phyloP scores from a whole-genome alignment of 2,329 filamentous ascomycete genomes.

The Stagonosporopsis tanaceti region DNA sequence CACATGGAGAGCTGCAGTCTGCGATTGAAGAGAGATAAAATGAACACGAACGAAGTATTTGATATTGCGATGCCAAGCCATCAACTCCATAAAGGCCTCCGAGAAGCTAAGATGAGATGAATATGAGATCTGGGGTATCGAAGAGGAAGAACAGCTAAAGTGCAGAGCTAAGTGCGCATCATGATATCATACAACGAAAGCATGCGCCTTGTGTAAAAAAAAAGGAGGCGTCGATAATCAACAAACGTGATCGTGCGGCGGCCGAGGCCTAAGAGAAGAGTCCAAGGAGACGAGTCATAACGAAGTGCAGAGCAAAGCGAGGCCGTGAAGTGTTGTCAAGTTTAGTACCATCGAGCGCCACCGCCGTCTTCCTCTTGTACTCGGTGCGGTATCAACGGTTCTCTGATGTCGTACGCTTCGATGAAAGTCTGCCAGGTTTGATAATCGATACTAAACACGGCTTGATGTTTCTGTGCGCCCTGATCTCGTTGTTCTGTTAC shows the following conservation, averaged over 20 bases:
- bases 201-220: not conserved
- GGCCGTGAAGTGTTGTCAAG: not conserved
- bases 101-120: not conserved
- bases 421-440: slow-evolving; percentile 82
- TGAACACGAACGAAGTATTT: not conserved
- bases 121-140: slow-evolving; percentile 18
- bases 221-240: not conserved
- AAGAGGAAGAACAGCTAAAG: not conserved
- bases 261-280: not conserved
- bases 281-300: not conserved
- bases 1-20: no score
- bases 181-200: slow-evolving; percentile 5
- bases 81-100: not conserved
- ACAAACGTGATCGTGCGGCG: not conserved
- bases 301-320: not conserved
- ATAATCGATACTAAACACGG: slow-evolving; percentile 88
- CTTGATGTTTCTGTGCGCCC: slow-evolving; percentile 71
- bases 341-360: slow-evolving; percentile 15
- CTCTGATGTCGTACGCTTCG: slow-evolving; percentile 75
- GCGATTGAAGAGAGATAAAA: no score
- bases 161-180: not conserved
- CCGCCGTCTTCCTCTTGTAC: slow-evolving; percentile 35
- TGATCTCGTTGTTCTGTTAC: slow-evolving; percentile 65
- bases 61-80: slow-evolving; percentile 1
- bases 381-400: slow-evolving; percentile 86